A percentile compares a stretch with the other conserved stretches of the same genome.
phyloP scores from a whole-genome alignment of 1,284 basidiomycete species.

The Cryptococcus sp. region DNA sequence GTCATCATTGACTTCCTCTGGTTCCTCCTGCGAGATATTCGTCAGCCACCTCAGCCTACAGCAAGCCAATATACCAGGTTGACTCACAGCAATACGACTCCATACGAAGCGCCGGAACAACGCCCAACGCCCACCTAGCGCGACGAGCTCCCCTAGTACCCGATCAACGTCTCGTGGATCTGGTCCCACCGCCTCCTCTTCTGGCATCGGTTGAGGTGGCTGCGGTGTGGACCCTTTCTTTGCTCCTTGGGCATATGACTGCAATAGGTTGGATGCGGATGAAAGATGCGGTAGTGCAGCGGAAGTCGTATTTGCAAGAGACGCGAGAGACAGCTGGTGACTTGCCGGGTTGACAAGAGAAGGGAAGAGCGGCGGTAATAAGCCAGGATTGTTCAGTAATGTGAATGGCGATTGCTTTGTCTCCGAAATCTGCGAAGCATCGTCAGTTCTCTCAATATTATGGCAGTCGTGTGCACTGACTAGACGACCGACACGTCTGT shows the following conservation, averaged over 20 bases:
- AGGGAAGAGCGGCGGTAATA: slow-evolving; percentile 41
- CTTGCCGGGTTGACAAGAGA: slow-evolving; percentile 24
- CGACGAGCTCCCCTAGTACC: slow-evolving; percentile 78
- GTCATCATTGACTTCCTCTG: slow-evolving; percentile 27
- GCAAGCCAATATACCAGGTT: not conserved
- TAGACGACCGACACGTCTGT: slow-evolving; percentile 59
- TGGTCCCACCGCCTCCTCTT: slow-evolving; percentile 62
- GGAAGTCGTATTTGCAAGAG: slow-evolving; percentile 44
- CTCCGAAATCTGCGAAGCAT: slow-evolving; percentile 43
- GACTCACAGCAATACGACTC: slow-evolving; percentile 64
- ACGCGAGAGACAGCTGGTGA: slow-evolving; percentile 36
- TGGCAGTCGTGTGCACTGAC: slow-evolving; percentile 19
- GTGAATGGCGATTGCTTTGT: slow-evolving; percentile 49
- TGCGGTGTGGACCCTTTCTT: slow-evolving; percentile 38
- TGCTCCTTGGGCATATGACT: slow-evolving; percentile 46
- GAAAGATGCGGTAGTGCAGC: slow-evolving; percentile 53
- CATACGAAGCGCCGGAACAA: slow-evolving; percentile 85
- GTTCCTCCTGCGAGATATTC: slow-evolving; percentile 2
- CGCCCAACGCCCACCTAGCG: slow-evolving; percentile 88
- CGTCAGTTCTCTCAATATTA: not conserved
- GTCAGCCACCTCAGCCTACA: not conserved
- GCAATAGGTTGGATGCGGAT: slow-evolving; percentile 45
- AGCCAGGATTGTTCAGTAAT: slow-evolving; percentile 40
- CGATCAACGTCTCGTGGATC: slow-evolving; percentile 91
- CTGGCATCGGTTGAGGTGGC: slow-evolving; percentile 45